A percentile compares a stretch with the other conserved stretches of the same genome.
These are phyloP conservation scores for Platismatia glauca DNA, from an alignment of 495 filamentous ascomycete genomes.

Conservation along the genomic window DNA sequence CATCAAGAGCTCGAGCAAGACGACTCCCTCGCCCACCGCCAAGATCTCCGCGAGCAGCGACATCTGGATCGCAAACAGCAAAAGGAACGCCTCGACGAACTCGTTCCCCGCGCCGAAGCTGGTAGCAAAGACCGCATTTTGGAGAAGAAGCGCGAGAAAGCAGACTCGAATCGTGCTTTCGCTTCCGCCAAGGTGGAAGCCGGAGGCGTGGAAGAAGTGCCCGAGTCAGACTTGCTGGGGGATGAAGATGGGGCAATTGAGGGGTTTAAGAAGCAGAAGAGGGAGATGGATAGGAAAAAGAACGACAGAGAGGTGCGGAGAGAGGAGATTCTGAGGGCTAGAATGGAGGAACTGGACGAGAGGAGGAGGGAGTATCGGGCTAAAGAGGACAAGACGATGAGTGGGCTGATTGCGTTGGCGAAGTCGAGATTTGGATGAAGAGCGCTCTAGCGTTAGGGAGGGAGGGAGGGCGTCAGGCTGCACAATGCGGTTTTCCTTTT, in stretches of 20 bases:
- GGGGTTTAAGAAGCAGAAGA: constrained; percentile 22
- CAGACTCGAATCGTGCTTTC: constrained; percentile 41
- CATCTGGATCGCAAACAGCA: constrained; percentile 52
- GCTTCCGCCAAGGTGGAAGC: constrained; percentile 27
- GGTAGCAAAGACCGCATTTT: constrained; percentile 77
- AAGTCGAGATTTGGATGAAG: constrained; percentile 24
- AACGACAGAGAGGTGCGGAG: constrained; percentile 24
- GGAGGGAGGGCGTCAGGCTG: background rate
- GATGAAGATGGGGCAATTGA: constrained; percentile 23
- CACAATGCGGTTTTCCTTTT: background rate
- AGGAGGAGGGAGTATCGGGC: constrained; percentile 22
- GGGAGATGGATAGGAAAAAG: constrained; percentile 26
- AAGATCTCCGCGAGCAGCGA: constrained; percentile 50
- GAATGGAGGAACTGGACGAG: constrained; percentile 24
- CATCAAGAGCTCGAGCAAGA: constrained; percentile 44
- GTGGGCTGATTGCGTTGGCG: constrained; percentile 24
- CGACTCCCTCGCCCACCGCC: constrained; percentile 41
- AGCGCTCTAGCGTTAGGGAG: background rate
- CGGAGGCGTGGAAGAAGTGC: constrained; percentile 21
- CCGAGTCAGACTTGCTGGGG: constrained; percentile 21
- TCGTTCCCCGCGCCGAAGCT: constrained; percentile 73
- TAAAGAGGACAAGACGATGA: constrained; percentile 26
- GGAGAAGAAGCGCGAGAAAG: constrained; percentile 64
- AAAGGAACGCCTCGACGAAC: constrained; percentile 62
- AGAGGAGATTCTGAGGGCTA: constrained; percentile 23